Base-by-base conservation (phyloP, 371 early-diverging fungal species). In the Syncephalastrum monosporum region DNA sequence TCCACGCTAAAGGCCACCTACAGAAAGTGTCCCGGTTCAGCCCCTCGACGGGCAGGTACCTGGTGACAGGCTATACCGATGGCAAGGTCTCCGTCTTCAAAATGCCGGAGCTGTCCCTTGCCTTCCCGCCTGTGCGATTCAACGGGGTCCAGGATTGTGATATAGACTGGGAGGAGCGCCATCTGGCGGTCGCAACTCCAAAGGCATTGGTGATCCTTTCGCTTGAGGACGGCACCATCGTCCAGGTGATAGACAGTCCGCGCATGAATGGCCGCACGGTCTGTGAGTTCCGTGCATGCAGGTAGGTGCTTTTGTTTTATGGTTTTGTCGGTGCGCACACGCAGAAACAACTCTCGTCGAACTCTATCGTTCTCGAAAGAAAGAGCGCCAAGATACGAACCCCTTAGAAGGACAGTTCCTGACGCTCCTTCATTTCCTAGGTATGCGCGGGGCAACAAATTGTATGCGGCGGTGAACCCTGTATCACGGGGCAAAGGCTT, bases 171-270 rank as follows among this genome's bases (percentile, higher is more conserved):
- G 49, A 56, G 23, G 74, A 74, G 38, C 56, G 64, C 16, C 50
- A 71, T 42, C 42, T 77, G 10, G 69, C 64, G 13, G 60, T 77
- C 0, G 67, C 70, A 0, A 72, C 79, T 1, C 69, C 79, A 38
- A 65, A 65, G 42, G 67, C 75, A 29, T 61, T 82, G 21, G 70
- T 81, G 3, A 72, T 88, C 13, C 21, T 87, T 17, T 65, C 78
- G 0, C 50, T 81, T 8, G 70, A 75, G 21, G 74, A 74, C 50
- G 86, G 86, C 1, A 64, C 57, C 0, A 65, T 82, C 1, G 63
- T 82, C 19, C 85, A 85, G 54, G 76, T 74, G 14, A 85, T 89
- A 47, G 82, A 86, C 29, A 82, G 83, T 27, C 87, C 86, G 2
- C 74, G 69, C 27, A 47, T 80, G 46, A 82, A 83, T 63, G 68